Evolutionary conservation across 257 asterid species (phyloP).

Genomic region (Misopates orontium): DNA sequence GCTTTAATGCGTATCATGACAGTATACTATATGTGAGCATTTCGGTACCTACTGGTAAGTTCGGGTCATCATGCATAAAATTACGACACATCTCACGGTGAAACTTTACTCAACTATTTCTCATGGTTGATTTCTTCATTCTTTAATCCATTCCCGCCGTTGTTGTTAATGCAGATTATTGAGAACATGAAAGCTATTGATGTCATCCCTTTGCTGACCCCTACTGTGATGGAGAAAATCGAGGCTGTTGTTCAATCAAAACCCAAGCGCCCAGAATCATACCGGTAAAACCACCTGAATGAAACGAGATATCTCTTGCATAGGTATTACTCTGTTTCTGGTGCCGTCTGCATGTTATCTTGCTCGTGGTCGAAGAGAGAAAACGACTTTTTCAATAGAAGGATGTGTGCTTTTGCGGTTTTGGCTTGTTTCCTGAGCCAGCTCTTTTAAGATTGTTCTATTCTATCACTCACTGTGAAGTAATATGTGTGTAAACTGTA

Average conservation of each 20-base stretch:
- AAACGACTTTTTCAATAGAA: too few species aligned
- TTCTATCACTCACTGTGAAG: too few species aligned
- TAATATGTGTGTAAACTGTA: too few species aligned
- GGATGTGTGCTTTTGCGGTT: too few species aligned
- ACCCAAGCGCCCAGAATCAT: slow-evolving; percentile 88
- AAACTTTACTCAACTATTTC: neutral
- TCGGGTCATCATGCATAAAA: too few species aligned
- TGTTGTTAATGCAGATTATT: slow-evolving; percentile 51
- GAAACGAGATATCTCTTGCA: too few species aligned
- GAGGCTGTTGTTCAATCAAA: slow-evolving; percentile 83
- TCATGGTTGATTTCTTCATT: neutral
- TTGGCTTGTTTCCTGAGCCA: too few species aligned
- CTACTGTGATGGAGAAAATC: slow-evolving; percentile 74
- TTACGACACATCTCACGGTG: neutral
- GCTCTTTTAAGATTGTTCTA: too few species aligned
- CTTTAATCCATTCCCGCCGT: neutral
- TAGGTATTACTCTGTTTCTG: too few species aligned
- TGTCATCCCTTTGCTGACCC: slow-evolving; percentile 81
- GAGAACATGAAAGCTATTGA: slow-evolving; percentile 95
- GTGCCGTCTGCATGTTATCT: too few species aligned
- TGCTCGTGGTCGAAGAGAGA: too few species aligned
- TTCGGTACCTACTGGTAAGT: neutral
- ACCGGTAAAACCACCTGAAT: slow-evolving; percentile 38
- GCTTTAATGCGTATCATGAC: neutral
- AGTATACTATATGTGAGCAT: neutral